Percentiles rank a stretch among this genome's conserved stretches.
These are phyloP conservation scores for Cladorrhinum sp. DNA, from an alignment of 2,329 filamentous ascomycete species.

Conservation along the genomic window DNA sequence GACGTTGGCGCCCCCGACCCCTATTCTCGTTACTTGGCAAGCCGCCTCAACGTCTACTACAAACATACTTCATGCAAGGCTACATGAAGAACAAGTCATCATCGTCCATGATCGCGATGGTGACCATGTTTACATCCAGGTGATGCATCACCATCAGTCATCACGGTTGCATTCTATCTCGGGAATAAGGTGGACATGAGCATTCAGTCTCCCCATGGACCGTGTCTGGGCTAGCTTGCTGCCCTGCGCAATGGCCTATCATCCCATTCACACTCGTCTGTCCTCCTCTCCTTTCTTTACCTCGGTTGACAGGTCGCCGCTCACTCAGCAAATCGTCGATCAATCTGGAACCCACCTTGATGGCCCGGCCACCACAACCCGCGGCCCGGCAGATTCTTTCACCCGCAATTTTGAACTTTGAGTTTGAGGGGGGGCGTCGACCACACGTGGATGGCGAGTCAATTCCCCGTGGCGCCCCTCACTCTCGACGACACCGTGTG, in stretches of 20 bases:
- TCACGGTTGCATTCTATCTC: background rate
- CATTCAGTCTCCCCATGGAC: background rate
- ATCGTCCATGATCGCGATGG: background rate
- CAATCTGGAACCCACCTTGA: background rate
- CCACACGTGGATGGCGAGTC: constrained; percentile 4
- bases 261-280: background rate
- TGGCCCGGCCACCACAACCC: background rate
- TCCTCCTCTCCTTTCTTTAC: background rate
- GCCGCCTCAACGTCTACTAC: background rate
- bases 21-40: background rate
- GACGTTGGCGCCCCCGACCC: background rate
- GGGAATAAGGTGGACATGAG: background rate
- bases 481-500: background rate
- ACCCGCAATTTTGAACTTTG: background rate
- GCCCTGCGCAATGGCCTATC: no score
- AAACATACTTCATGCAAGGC: background rate
- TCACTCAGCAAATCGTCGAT: background rate
- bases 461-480: constrained; percentile 4
- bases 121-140: background rate
- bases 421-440: background rate
- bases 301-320: background rate
- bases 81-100: background rate
- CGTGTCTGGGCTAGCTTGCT: no score
- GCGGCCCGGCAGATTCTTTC: no score
- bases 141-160: background rate